These are phyloP conservation scores for Podospora comata DNA, from an alignment of 495 filamentous ascomycete species.

Conservation along the genomic window DNA sequence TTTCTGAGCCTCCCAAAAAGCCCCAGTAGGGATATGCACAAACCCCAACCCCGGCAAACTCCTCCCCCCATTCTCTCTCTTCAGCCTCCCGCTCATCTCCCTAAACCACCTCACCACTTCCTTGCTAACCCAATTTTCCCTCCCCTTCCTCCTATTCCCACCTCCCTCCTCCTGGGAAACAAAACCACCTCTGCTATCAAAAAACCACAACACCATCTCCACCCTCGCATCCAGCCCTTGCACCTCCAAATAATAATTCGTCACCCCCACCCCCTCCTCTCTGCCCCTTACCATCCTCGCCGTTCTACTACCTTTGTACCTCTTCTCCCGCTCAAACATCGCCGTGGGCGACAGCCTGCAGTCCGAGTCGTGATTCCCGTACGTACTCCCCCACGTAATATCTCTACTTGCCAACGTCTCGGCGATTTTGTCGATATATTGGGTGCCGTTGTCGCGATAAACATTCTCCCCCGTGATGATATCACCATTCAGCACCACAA, in stretches of 20 bases:
- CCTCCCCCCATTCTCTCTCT: constrained; percentile 28
- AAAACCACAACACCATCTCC: constrained; percentile 66
- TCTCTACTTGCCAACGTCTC: constrained; percentile 49
- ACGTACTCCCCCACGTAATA: constrained; percentile 63
- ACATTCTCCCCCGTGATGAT: constrained; percentile 69
- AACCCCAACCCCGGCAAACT: constrained; percentile 65
- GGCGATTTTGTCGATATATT: constrained; percentile 62
- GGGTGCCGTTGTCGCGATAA: constrained; percentile 52
- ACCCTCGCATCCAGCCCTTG: constrained; percentile 20
- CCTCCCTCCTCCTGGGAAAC: constrained; percentile 43
- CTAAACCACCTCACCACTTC: constrained; percentile 61
- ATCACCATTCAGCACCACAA: constrained; percentile 73
- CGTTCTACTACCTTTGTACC: constrained; percentile 55
- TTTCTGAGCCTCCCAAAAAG: constrained; percentile 54
- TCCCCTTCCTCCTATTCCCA: constrained; percentile 29
- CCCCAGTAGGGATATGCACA: constrained; percentile 66
- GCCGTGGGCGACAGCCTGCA: constrained; percentile 55
- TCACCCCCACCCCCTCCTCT: constrained; percentile 51
- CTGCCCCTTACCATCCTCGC: constrained; percentile 37
- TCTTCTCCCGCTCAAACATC: constrained; percentile 54
- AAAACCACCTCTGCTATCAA: constrained; percentile 65
- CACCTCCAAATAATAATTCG: constrained; percentile 65
- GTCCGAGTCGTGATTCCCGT: constrained; percentile 71
- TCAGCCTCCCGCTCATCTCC: constrained; percentile 44
- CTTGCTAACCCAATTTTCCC: constrained; percentile 46